These are phyloP conservation scores for Acidiella bohemica DNA, from an alignment of 495 filamentous ascomycete genomes.

Conservation along the genomic window DNA sequence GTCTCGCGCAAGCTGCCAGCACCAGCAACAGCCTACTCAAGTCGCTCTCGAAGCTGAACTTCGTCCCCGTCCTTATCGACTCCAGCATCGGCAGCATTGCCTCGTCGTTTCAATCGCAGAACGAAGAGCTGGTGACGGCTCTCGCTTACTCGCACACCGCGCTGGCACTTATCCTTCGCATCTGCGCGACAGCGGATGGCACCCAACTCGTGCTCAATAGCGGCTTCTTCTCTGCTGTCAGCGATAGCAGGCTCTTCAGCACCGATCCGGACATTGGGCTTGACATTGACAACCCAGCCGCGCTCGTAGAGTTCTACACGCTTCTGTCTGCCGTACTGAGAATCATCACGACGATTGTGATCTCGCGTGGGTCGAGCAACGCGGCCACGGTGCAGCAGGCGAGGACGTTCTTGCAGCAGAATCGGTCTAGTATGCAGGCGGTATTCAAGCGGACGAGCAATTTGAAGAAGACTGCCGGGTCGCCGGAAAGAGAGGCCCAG, in stretches of 20 bases:
- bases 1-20: constrained; percentile 45
- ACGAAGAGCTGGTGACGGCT: constrained; percentile 15
- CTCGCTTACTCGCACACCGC: constrained; percentile 56
- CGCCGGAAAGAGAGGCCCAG: constrained; percentile 26
- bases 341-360: constrained; percentile 63
- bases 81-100: constrained; percentile 30
- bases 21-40: constrained; percentile 60
- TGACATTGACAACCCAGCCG: constrained; percentile 53
- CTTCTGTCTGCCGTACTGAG: constrained; percentile 69
- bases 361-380: constrained; percentile 70
- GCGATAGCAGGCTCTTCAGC: constrained; percentile 67
- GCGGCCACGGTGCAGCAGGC: constrained; percentile 59
- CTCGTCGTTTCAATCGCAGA: constrained; percentile 14
- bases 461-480: constrained; percentile 24
- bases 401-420: constrained; percentile 60
- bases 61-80: constrained; percentile 78
- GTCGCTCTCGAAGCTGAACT: constrained; percentile 68
- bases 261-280: constrained; percentile 86
- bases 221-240: constrained; percentile 74
- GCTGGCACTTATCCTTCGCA: constrained; percentile 67
- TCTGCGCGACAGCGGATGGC: constrained; percentile 66
- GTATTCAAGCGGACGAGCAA: constrained; percentile 65
- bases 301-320: constrained; percentile 67
- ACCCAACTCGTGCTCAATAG: constrained; percentile 71
- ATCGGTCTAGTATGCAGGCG: constrained; percentile 64